phyloP scores from a whole-genome alignment of 2,329 filamentous ascomycete species.

The Hypoxylon sp. region DNA sequence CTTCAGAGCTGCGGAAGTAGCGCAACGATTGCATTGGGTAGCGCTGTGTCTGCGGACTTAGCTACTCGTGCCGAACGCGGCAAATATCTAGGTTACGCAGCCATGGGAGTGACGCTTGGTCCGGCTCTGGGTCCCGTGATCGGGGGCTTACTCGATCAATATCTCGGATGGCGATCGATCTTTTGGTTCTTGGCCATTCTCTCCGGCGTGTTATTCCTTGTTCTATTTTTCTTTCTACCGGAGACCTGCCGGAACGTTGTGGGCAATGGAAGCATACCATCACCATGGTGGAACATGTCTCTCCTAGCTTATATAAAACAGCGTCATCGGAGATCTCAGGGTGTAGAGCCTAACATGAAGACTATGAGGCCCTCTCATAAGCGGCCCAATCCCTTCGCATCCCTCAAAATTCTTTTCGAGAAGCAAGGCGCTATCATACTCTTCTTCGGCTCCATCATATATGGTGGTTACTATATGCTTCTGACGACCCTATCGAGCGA shows the following conservation, averaged over 20 bases:
- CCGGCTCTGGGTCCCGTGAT: slow-evolving; percentile 39
- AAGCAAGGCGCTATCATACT: slow-evolving; percentile 49
- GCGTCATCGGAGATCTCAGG: neutral
- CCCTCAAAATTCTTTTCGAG: slow-evolving; percentile 49
- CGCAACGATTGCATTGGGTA: slow-evolving; percentile 30
- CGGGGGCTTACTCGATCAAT: slow-evolving; percentile 33
- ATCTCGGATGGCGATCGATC: slow-evolving; percentile 39
- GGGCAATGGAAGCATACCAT: slow-evolving; percentile 36
- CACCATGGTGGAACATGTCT: slow-evolving; percentile 29
- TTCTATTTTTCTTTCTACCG: slow-evolving; percentile 37
- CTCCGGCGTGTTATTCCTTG: slow-evolving; percentile 10
- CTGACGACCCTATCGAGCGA: slow-evolving; percentile 48
- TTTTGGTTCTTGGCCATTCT: slow-evolving; percentile 45
- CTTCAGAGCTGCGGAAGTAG: slow-evolving; percentile 40
- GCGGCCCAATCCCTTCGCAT: slow-evolving; percentile 49
- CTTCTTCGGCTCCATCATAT: slow-evolving; percentile 48
- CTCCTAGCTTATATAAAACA: slow-evolving; percentile 13
- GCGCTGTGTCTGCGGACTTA: slow-evolving; percentile 44
- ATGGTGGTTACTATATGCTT: slow-evolving; percentile 50
- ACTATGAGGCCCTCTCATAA: slow-evolving; percentile 22
- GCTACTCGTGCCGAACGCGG: slow-evolving; percentile 44
- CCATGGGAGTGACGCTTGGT: slow-evolving; percentile 28
- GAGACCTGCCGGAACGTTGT: slow-evolving; percentile 48
- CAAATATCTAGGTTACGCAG: slow-evolving; percentile 35
- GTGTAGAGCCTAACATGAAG: slow-evolving; percentile 10